Evolutionary conservation across 1,284 basidiomycete species (phyloP).

Genomic region (Cystobasidiaceae sp.): DNA sequence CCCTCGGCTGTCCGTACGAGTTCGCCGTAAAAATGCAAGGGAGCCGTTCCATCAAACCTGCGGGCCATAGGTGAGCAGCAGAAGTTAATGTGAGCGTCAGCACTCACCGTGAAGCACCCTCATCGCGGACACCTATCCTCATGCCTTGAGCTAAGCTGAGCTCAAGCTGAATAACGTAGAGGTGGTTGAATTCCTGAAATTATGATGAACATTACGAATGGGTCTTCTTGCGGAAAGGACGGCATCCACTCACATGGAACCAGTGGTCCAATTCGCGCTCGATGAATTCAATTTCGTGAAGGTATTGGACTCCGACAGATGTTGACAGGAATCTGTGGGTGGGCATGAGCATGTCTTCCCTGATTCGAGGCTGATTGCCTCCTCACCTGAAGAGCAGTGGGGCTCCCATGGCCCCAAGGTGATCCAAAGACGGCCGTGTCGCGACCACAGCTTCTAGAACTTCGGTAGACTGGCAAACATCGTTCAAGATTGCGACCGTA

Average conservation of each 20-base stretch:
- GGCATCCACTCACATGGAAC: constrained; percentile 65
- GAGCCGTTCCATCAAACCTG: constrained; percentile 73
- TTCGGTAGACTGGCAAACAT: constrained; percentile 70
- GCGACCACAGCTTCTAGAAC: constrained; percentile 85
- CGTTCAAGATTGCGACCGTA: constrained; percentile 81
- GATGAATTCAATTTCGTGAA: constrained; percentile 87
- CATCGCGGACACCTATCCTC: constrained; percentile 48
- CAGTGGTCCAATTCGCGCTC: constrained; percentile 91
- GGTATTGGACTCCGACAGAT: constrained; percentile 81
- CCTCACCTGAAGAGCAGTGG: constrained; percentile 76
- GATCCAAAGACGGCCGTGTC: constrained; percentile 89
- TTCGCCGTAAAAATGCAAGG: constrained; percentile 95
- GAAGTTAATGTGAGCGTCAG: neutral
- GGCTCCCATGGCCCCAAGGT: constrained; percentile 87
- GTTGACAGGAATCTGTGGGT: constrained; percentile 82
- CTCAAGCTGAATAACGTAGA: constrained; percentile 81
- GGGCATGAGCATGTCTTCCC: neutral
- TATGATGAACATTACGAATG: neutral
- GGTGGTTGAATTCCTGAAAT: constrained; percentile 70
- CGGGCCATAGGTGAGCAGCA: neutral
- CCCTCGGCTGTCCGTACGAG: constrained; percentile 94
- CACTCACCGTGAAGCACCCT: neutral
- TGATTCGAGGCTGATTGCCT: neutral
- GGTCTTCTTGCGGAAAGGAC: neutral
- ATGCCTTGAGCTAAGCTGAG: constrained; percentile 74